These are phyloP conservation scores for Diutina siamensis DNA, from an alignment of 1,139 yeast genomes.

Conservation along the genomic window DNA sequence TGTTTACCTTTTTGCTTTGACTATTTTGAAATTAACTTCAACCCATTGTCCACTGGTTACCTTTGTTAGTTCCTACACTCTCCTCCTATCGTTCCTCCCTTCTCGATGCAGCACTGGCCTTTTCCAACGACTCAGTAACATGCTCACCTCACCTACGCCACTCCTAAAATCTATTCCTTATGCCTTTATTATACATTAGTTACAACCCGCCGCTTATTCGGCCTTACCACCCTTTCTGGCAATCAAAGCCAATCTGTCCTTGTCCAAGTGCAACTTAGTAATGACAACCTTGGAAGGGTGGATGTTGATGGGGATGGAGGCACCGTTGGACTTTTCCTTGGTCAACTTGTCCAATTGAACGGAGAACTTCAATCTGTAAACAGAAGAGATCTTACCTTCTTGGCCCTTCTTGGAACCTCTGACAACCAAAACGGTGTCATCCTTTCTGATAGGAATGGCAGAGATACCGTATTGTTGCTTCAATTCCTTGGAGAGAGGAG, in stretches of 20 bases:
- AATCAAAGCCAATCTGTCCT: slow-evolving; percentile 97
- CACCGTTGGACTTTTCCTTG: slow-evolving; percentile 98
- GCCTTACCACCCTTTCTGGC: slow-evolving; percentile 76
- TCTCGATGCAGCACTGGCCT: too few relatives aligned
- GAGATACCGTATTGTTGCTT: slow-evolving; percentile 95
- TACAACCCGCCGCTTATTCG: slow-evolving; percentile 13
- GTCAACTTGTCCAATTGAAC: slow-evolving; percentile 95
- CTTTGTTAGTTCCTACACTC: too few relatives aligned
- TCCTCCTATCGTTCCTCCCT: too few relatives aligned
- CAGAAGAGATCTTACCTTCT: slow-evolving; percentile 96
- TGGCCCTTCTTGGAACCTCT: slow-evolving; percentile 99
- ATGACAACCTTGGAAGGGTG: slow-evolving; percentile 99
- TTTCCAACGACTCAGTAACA: too few relatives aligned
- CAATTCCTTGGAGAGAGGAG: slow-evolving; percentile 98
- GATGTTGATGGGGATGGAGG: slow-evolving; percentile 93
- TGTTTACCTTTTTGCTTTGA: too few relatives aligned
- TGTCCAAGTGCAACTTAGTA: slow-evolving; percentile 96
- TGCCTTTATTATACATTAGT: slow-evolving; percentile 6
- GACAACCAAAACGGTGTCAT: slow-evolving; percentile 89
- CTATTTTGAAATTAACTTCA: too few relatives aligned
- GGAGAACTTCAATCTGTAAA: slow-evolving; percentile 97
- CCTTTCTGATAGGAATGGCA: slow-evolving; percentile 96
- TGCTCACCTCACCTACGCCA: too few relatives aligned
- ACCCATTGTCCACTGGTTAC: too few relatives aligned
- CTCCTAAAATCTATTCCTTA: background rate